Evolutionary conservation across 352 stramenopile genomes (phyloP).

Genomic region (Globisporangium iwayamae): DNA sequence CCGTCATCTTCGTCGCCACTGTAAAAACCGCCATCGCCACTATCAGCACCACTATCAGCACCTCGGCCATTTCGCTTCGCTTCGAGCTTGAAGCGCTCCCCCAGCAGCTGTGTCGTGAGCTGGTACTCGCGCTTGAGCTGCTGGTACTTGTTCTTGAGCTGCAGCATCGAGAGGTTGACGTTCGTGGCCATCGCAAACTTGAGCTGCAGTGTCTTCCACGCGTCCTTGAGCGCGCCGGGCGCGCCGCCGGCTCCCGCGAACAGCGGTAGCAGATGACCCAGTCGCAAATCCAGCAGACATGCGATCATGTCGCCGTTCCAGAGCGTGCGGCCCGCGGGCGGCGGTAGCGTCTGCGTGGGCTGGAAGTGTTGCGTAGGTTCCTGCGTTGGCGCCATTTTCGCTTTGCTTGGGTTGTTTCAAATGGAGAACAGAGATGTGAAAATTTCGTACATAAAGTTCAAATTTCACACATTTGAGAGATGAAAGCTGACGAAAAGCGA

Average conservation of each 20-base stretch:
- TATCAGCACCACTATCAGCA: neutral
- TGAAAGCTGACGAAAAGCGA: too few relatives aligned
- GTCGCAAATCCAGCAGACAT: slow-evolving; percentile 12
- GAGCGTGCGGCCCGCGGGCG: neutral
- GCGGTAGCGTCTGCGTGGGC: neutral
- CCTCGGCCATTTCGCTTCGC: neutral
- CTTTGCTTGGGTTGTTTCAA: too few relatives aligned
- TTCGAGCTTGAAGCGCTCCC: neutral
- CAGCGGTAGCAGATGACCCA: slow-evolving; percentile 6
- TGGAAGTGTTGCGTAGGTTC: neutral
- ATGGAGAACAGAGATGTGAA: too few relatives aligned
- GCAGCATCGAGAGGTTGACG: slow-evolving; percentile 8
- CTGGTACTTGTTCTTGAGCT: slow-evolving; percentile 20
- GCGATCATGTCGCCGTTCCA: slow-evolving; percentile 11
- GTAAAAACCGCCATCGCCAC: too few relatives aligned
- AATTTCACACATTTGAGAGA: too few relatives aligned
- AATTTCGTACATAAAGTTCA: too few relatives aligned
- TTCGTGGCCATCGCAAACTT: slow-evolving; percentile 11
- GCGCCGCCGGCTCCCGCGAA: slow-evolving; percentile 9
- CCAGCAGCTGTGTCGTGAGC: neutral
- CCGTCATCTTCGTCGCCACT: neutral
- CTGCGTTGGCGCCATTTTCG: neutral
- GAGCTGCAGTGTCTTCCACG: slow-evolving; percentile 12
- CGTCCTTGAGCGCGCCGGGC: slow-evolving; percentile 11
- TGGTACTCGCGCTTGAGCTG: slow-evolving; percentile 20